Conservation (phyloP, 2,329 filamentous ascomycete genomes). For the Ophiocordyceps australis region DNA sequence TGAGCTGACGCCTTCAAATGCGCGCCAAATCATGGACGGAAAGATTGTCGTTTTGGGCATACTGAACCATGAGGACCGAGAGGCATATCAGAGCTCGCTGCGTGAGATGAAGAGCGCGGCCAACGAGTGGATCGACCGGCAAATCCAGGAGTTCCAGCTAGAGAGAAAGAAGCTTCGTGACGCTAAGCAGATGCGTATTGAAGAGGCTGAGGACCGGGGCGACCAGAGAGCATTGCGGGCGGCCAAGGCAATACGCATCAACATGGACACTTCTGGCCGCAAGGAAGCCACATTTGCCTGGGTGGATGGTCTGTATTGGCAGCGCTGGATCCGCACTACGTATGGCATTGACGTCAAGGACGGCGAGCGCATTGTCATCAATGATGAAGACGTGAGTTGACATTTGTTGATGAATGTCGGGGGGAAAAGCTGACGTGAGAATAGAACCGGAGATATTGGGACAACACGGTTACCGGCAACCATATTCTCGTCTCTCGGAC, state of each 20-base stretch:
- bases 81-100: slow-evolving; percentile 61
- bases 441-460: slow-evolving; percentile 89
- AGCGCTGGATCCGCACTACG: slow-evolving; percentile 87
- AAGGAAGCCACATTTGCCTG: slow-evolving; percentile 91
- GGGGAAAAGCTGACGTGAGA: background rate
- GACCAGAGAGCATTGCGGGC: slow-evolving; percentile 73
- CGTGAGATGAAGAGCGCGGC: slow-evolving; percentile 92
- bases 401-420: background rate
- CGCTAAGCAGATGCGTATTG: slow-evolving; percentile 85
- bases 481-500: slow-evolving; percentile 78
- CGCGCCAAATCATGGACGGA: slow-evolving; percentile 84
- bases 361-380: slow-evolving; percentile 87
- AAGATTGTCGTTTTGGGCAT: slow-evolving; percentile 91
- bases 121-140: slow-evolving; percentile 95
- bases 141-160: slow-evolving; percentile 77
- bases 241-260: slow-evolving; percentile 82
- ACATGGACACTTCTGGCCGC: slow-evolving; percentile 71
- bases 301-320: slow-evolving; percentile 96
- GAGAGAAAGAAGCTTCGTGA: slow-evolving; percentile 88
- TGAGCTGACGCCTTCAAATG: slow-evolving; percentile 80
- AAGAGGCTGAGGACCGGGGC: slow-evolving; percentile 85
- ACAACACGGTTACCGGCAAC: slow-evolving; percentile 74
- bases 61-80: slow-evolving; percentile 59
- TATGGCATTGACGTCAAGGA: slow-evolving; percentile 81
- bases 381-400: slow-evolving; percentile 78